Conservation (phyloP, 306 rosid species). For the Oxytropis ochrocephala region DNA sequence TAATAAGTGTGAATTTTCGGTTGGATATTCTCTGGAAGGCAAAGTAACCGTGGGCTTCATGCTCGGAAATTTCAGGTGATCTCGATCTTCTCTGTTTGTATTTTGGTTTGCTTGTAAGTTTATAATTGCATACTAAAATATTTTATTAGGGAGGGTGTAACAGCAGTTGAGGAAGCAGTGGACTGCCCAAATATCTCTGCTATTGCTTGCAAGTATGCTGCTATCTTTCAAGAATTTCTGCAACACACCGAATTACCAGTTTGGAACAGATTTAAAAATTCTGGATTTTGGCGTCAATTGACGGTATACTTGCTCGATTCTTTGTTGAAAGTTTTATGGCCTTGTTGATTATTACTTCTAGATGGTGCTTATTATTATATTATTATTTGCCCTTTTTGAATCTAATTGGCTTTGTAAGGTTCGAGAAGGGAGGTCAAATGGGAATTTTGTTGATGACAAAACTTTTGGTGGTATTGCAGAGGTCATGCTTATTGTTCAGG, state of each 20-base stretch:
- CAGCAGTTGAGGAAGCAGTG: conserved; percentile 88
- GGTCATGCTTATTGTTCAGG: conserved; percentile 97
- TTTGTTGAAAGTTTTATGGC: background rate
- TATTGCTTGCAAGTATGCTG: conserved; percentile 68
- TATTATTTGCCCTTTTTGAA: background rate
- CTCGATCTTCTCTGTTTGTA: conserved; percentile 19
- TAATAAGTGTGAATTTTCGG: conserved; percentile 92
- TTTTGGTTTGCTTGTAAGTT: conserved; percentile 14
- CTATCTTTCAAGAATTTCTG: conserved; percentile 82
- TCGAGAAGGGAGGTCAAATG: conserved; percentile 82
- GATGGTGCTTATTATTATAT: background rate
- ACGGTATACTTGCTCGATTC: conserved; percentile 46
- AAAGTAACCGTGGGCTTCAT: conserved; percentile 86
- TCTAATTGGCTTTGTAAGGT: conserved; percentile 42
- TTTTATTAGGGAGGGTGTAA: conserved; percentile 81
- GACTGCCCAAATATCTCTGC: conserved; percentile 87
- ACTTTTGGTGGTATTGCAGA: conserved; percentile 54
- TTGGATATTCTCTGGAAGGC: conserved; percentile 75
- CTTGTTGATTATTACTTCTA: background rate
- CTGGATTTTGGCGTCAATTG: conserved; percentile 95
- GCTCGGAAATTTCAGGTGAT: conserved; percentile 94
- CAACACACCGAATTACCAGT: conserved; percentile 66
- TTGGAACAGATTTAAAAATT: conserved; percentile 91
- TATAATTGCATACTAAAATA: conserved; percentile 26
- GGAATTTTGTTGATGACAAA: conserved; percentile 38